A percentile compares a stretch with the other conserved stretches of the same genome.
Evolutionary conservation across 345 rosid genomes (phyloP).

Genomic region (rapeseed (Brassica napus)): Da-Ae NC_063436.1:15713001-15713500

Average conservation of each 20-base stretch:
- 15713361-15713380: slow-evolving; percentile 23
- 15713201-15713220: slow-evolving; percentile 53
- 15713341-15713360: not conserved
- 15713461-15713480: too few relatives aligned
- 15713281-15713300: slow-evolving; percentile 49
- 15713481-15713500: too few relatives aligned
- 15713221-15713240: slow-evolving; percentile 56
- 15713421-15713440: not conserved
- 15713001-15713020: slow-evolving; percentile 55
- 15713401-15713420: slow-evolving; percentile 11
- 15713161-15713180: slow-evolving; percentile 56
- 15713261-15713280: slow-evolving; percentile 49
- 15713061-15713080: slow-evolving; percentile 58
- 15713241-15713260: slow-evolving; percentile 39
- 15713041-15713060: slow-evolving; percentile 49
- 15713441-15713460: not conserved
- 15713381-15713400: slow-evolving; percentile 15
- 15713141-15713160: slow-evolving; percentile 65
- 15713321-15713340: slow-evolving; percentile 2
- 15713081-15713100: slow-evolving; percentile 57
- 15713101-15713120: slow-evolving; percentile 61
- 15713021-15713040: slow-evolving; percentile 57
- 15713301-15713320: slow-evolving; percentile 13
- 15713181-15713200: slow-evolving; percentile 45
- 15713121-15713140: slow-evolving; percentile 43